These are phyloP conservation scores for Cladosporium halotolerans DNA, from an alignment of 2,329 filamentous ascomycete species.

Conservation along the genomic window DNA sequence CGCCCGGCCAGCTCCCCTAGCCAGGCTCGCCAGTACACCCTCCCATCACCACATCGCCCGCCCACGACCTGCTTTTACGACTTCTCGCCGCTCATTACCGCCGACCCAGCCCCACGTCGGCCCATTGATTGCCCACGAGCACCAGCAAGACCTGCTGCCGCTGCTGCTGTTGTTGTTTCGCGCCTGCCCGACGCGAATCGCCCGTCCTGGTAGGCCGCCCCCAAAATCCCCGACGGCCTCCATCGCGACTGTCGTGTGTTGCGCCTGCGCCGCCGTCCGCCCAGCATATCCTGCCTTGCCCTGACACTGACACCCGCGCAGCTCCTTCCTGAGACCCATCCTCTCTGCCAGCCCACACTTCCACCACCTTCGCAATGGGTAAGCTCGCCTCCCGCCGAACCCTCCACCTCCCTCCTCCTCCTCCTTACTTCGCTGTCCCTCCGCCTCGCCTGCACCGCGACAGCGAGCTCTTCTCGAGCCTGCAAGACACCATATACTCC, in stretches of 20 bases:
- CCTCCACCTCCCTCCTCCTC: background rate
- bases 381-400: slow-evolving; percentile 19
- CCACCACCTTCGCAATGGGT: slow-evolving; percentile 29
- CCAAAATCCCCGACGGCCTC: background rate
- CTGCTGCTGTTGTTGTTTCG: background rate
- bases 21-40: background rate
- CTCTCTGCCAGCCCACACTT: slow-evolving; percentile 8
- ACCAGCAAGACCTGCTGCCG: background rate
- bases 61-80: background rate
- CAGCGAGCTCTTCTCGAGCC: slow-evolving; percentile 16
- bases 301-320: slow-evolving; percentile 1
- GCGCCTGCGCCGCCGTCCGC: too few relatives aligned
- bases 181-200: background rate
- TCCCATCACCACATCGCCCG: background rate
- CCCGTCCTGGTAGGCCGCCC: background rate
- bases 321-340: background rate
- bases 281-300: background rate
- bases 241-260: slow-evolving; percentile 2
- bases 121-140: background rate
- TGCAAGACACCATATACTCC: slow-evolving; percentile 11
- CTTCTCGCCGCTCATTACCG: slow-evolving; percentile 1
- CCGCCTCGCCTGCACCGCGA: slow-evolving; percentile 17
- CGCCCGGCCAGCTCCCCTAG: background rate
- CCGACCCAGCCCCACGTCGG: background rate
- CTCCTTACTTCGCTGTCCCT: slow-evolving; percentile 12